These are phyloP conservation scores for Stellera chamaejasme DNA, from an alignment of 345 rosid species.

Conservation along the genomic window DNA sequence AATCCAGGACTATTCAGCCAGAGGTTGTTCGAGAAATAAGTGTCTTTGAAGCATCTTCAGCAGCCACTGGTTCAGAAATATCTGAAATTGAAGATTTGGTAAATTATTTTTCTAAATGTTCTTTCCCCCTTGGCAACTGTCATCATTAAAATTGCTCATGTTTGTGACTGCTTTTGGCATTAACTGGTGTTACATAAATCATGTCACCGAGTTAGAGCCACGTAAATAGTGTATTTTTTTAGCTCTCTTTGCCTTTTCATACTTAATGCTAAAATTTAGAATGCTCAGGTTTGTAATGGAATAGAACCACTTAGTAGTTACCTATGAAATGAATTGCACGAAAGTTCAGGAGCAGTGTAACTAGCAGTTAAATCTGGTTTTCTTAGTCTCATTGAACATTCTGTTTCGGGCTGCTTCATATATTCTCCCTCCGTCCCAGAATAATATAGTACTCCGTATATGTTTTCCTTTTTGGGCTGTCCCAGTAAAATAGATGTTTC, in stretches of 20 bases:
- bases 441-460: too few species aligned
- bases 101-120: conserved; percentile 8
- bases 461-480: too few species aligned
- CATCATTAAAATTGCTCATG: neutral
- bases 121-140: neutral
- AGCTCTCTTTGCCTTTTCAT: neutral
- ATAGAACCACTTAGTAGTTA: too few species aligned
- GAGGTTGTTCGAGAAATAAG: conserved; percentile 66
- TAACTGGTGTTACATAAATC: neutral
- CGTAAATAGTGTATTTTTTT: too few species aligned
- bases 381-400: too few species aligned
- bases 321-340: too few species aligned
- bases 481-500: too few species aligned
- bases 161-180: neutral
- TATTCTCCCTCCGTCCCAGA: too few species aligned
- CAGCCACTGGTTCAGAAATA: conserved; percentile 66
- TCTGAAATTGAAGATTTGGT: conserved; percentile 85
- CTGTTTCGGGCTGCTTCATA: too few species aligned
- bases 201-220: neutral
- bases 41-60: conserved; percentile 54
- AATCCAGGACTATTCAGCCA: conserved; percentile 34
- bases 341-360: too few species aligned
- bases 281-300: too few species aligned
- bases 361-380: too few species aligned
- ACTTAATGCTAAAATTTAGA: neutral